Conservation (phyloP, 192 early-diverging fungal genomes). For the Phycomyces nitens region DNA sequence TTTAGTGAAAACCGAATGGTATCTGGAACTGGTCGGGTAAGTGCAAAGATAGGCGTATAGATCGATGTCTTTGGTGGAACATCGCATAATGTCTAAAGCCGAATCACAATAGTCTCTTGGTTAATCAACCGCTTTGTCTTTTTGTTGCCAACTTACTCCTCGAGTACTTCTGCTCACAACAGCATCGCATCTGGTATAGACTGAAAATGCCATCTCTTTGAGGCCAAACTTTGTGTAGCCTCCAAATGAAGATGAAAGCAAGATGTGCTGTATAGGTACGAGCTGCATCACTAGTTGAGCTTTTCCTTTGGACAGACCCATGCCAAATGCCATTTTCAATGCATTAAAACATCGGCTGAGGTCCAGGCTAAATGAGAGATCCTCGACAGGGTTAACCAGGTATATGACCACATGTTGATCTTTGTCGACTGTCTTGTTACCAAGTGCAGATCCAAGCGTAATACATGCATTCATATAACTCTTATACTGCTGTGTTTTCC, state of each 20-base stretch:
- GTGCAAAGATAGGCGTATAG: slow-evolving; percentile 40
- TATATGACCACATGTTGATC: slow-evolving; percentile 40
- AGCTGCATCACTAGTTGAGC: slow-evolving; percentile 40
- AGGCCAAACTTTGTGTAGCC: slow-evolving; percentile 44
- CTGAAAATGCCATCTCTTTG: slow-evolving; percentile 49
- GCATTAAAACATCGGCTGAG: slow-evolving; percentile 46
- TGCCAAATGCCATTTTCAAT: slow-evolving; percentile 35
- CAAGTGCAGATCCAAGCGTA: slow-evolving; percentile 35
- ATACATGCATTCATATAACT: slow-evolving; percentile 45
- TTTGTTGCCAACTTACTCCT: no score
- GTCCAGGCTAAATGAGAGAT: slow-evolving; percentile 41
- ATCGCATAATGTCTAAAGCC: no score
- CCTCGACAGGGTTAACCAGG: slow-evolving; percentile 44
- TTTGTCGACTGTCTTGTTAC: slow-evolving; percentile 21
- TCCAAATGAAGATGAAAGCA: slow-evolving; percentile 43
- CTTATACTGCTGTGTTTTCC: slow-evolving; percentile 25
- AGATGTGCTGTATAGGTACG: slow-evolving; percentile 43
- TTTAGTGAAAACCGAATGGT: slow-evolving; percentile 36
- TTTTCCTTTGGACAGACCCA: slow-evolving; percentile 29
- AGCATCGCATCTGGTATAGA: slow-evolving; percentile 39
- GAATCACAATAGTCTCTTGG: no score
- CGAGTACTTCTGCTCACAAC: neutral
- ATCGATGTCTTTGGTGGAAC: slow-evolving; percentile 10
- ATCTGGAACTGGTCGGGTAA: slow-evolving; percentile 36
- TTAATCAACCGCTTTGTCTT: no score